These are phyloP conservation scores for Mortierella hygrophila DNA, from an alignment of 192 early-diverging fungal genomes.

Conservation along the genomic window DNA sequence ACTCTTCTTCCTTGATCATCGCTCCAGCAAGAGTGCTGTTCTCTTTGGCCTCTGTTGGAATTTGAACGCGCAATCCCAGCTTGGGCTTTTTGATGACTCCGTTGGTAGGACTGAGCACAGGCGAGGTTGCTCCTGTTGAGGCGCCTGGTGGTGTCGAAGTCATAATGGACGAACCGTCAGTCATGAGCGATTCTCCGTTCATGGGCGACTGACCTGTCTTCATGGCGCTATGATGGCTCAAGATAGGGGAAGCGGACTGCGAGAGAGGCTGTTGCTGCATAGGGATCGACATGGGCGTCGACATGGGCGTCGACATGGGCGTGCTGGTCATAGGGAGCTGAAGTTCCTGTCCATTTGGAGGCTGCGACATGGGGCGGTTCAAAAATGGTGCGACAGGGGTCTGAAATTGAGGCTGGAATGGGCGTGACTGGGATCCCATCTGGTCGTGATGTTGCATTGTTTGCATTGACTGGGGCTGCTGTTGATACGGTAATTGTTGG, in stretches of 20 bases:
- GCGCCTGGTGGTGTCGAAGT: conserved; percentile 22
- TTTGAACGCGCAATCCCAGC: conserved; percentile 43
- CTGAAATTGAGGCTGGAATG: conserved; percentile 17
- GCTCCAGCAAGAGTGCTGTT: conserved; percentile 41
- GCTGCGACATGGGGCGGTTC: conserved; percentile 25
- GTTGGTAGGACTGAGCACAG: conserved; percentile 50
- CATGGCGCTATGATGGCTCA: conserved; percentile 49
- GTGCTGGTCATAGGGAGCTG: conserved; percentile 41
- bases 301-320: conserved; percentile 22
- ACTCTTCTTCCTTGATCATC: conserved; percentile 51
- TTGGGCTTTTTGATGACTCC: conserved; percentile 47
- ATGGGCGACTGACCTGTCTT: conserved; percentile 42
- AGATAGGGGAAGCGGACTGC: conserved; percentile 35
- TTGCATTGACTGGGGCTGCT: conserved; percentile 31
- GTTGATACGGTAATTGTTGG: conserved; percentile 27
- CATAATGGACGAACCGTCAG: conserved; percentile 50
- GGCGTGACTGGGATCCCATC: conserved; percentile 14
- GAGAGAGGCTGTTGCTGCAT: conserved; percentile 33
- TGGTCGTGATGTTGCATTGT: conserved; percentile 24
- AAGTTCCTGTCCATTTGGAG: conserved; percentile 27
- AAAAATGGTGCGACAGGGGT: conserved; percentile 24
- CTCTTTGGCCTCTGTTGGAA: conserved; percentile 44
- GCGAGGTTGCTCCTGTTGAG: conserved; percentile 22
- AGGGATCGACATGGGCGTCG: conserved; percentile 26
- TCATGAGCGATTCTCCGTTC: conserved; percentile 54